Evolutionary conservation across 1,139 yeast species (phyloP), one percentile per base, ranked within the genome.

Genomic region (Pichia norvegensis): DNA sequence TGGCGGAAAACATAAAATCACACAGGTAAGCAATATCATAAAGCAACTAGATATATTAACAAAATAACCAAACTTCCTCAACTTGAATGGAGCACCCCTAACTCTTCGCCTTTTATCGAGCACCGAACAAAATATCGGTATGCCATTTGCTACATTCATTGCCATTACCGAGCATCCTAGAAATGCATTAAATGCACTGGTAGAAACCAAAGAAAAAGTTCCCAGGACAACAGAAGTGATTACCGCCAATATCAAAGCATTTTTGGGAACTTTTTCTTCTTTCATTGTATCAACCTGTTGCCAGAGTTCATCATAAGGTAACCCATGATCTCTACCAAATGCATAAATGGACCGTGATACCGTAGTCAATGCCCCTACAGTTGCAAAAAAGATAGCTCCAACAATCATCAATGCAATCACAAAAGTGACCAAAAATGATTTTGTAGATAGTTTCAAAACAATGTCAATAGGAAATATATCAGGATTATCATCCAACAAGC

Each of bases 261-360:
- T 79, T 54, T 76, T 79, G 1, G 95, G 95, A 22, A 84, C 79
- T 11, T 66, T 68, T 47, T 69, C 72, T 42, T 81, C 81, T 20
- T 63, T 64, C 11, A 73, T 69, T 3, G 67, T 61, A 2, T 81
- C 81, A 38, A 85, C 86, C 54, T 74, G 73, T 5, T 79, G 73
- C 84, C 88, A 84, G 36, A 73, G 61, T 11, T 73, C 68, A 49
- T 81, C 76, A 55, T 73, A 79, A 0, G 96, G 96, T 41, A 87
- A 67, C 0, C 94, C 95, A 40, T 85, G 88, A 62, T 87, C 97
- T 64, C 97, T 78, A 44, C 95, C 86, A 65, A 87, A 81, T 14
- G 95, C 87, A 67, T 80, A 87, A 1, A 90, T 84, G 33, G 86
- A 80, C 68, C 96, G 78, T 7, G 95, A 85, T 0, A 94, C 90